Base-by-base conservation (phyloP, 73 alveolate species). In the Paramecium sonneborni region DNA sequence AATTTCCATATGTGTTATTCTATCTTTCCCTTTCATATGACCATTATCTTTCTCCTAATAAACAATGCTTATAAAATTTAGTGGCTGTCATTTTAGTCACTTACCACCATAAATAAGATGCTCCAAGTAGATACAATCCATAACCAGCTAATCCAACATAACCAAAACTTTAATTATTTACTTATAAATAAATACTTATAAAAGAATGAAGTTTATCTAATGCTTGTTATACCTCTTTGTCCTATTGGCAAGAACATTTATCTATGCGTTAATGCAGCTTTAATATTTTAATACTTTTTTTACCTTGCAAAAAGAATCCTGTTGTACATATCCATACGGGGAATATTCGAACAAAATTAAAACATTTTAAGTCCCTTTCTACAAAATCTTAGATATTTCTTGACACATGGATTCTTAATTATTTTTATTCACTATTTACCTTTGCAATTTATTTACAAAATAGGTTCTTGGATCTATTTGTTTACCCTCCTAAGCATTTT, bases 41-140 rank as follows among this genome's bases (percentile, higher is more conserved):
- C 93, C 93, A 87, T 87, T 87, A 11, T 87, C 93, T 87, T 87
- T 87, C 93, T 15, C 86, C 89, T 43, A 87, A 87, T 48, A 87
- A 35, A 34, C 70, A 37, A 38, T 87, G 89, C 30, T 55, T 56
- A 24, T 87, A 87, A 79, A 87, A 87, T 79, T 87, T 87, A 41
- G 74, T 38, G 69, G 38, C 93, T 21, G 93, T 87, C 76, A 67
- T 52, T 18, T 68, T 35, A 23, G 93, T 87, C 20, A 76, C 79
- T 87, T 87, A 68, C 85, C 86, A 87, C 79, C 68, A 87, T 32
- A 87, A 43, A 43, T 87, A 87, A 26, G 93, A 39, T 35, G 93
- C 93, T 38, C 34, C 68, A 26, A 37, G 26, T 23, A 67, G 38
- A 87, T 57, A 62, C 20, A 41, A 32, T 41, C 70, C 62, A 69